Conservation (phyloP, 148 eudicot species). For the Chenopodium suecicum region DNA sequence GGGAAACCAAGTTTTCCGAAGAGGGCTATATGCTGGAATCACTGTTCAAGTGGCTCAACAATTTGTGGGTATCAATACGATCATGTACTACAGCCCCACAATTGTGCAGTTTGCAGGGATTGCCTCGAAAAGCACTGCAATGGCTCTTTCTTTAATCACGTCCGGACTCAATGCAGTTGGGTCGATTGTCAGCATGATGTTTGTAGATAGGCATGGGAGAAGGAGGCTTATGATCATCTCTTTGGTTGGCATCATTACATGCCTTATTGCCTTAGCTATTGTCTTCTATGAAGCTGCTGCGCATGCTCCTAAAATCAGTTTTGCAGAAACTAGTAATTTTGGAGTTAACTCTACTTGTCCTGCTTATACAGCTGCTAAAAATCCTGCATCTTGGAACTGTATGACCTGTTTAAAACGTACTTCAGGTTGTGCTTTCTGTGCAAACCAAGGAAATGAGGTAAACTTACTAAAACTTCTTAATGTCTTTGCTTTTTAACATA, state of each 20-base stretch:
- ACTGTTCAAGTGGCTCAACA: constrained; percentile 90
- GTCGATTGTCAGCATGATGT: constrained; percentile 66
- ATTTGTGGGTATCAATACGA: constrained; percentile 78
- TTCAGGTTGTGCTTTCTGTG: constrained; percentile 64
- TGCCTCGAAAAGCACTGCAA: constrained; percentile 76
- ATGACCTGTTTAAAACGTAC: constrained; percentile 70
- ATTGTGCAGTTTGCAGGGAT: constrained; percentile 85
- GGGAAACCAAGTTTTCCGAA: constrained; percentile 56
- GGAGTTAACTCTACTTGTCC: constrained; percentile 67
- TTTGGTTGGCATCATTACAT: constrained; percentile 66
- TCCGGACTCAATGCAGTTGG: constrained; percentile 80
- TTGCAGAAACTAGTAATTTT: constrained; percentile 49
- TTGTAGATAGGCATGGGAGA: constrained; percentile 82
- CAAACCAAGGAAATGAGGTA: constrained; percentile 50
- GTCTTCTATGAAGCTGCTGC: constrained; percentile 55
- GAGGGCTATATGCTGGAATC: constrained; percentile 79
- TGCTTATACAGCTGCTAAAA: constrained; percentile 32
- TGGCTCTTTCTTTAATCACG: constrained; percentile 81
- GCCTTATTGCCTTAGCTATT: constrained; percentile 50
- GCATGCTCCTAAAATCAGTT: constrained; percentile 53
- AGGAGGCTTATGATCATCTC: constrained; percentile 75
- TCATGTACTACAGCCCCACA: constrained; percentile 89
- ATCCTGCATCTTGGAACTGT: constrained; percentile 60
- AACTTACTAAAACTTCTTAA: constrained; percentile 3
- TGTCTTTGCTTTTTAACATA: too few species aligned